These are phyloP conservation scores for Elasticomyces elasticus DNA, from an alignment of 495 filamentous ascomycete species.

Conservation along the genomic window DNA sequence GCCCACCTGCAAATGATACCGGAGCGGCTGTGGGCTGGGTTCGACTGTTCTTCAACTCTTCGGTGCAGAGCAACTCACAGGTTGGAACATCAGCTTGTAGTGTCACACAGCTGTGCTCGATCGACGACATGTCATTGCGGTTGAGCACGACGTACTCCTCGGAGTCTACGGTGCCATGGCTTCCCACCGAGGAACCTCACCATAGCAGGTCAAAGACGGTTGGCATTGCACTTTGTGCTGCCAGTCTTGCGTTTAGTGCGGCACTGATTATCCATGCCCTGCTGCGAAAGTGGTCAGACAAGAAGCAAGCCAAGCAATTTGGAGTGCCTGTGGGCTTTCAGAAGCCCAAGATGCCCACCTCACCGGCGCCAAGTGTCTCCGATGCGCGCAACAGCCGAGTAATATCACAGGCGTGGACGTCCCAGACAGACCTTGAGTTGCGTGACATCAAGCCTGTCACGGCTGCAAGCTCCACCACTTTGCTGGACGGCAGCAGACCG, in stretches of 20 bases:
- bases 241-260: slow-evolving; percentile 20
- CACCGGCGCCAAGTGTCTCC: background rate
- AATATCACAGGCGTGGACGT: slow-evolving; percentile 1
- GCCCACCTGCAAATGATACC: slow-evolving; percentile 28
- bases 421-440: slow-evolving; percentile 4
- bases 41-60: slow-evolving; percentile 37
- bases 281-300: slow-evolving; percentile 3
- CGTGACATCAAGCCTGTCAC: background rate
- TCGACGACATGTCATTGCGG: slow-evolving; percentile 30
- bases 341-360: background rate
- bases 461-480: background rate
- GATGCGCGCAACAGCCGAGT: background rate
- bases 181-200: slow-evolving; percentile 7
- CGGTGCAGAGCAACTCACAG: slow-evolving; percentile 23
- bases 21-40: slow-evolving; percentile 33
- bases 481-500: background rate
- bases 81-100: slow-evolving; percentile 22
- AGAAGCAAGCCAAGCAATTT: background rate
- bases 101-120: slow-evolving; percentile 26
- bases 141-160: slow-evolving; percentile 23
- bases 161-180: slow-evolving; percentile 23
- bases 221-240: slow-evolving; percentile 21
- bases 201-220: slow-evolving; percentile 2
- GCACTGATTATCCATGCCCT: slow-evolving; percentile 23
- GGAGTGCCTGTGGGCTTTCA: background rate